phyloP scores from a whole-genome alignment of 2,329 filamentous ascomycete species.

The Cladorrhinum sp. region DNA sequence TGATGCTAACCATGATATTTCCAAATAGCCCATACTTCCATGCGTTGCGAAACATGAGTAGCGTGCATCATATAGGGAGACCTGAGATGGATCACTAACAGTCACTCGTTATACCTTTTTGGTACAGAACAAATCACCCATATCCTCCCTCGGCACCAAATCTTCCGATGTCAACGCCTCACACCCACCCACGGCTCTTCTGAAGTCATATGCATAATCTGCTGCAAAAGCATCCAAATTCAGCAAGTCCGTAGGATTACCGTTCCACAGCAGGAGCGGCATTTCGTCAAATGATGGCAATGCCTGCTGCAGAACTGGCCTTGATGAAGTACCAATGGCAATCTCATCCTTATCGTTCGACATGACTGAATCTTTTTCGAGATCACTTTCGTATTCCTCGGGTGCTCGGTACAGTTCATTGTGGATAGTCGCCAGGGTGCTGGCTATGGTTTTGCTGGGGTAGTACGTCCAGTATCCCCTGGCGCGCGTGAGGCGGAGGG shows the following conservation, averaged over 20 bases:
- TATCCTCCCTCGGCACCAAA: conserved; percentile 21
- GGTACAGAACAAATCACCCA: conserved; percentile 20
- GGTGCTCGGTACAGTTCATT: conserved; percentile 69
- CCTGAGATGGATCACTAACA: not conserved
- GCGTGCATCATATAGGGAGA: not conserved
- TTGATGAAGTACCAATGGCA: conserved; percentile 50
- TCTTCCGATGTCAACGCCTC: conserved; percentile 32
- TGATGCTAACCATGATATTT: not conserved
- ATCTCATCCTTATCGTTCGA: conserved; percentile 32
- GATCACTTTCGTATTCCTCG: conserved; percentile 57
- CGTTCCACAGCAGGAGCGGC: conserved; percentile 64
- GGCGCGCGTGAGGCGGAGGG: conserved; percentile 71
- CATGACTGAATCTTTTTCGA: conserved; percentile 26
- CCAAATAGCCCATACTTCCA: not conserved
- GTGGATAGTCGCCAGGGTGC: conserved; percentile 68
- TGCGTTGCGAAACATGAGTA: not conserved
- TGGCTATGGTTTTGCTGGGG: conserved; percentile 57
- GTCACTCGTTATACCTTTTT: conserved; percentile 7
- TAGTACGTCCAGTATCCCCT: conserved; percentile 79
- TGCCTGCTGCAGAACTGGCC: conserved; percentile 44
- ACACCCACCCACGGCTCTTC: conserved; percentile 66
- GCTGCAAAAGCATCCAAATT: conserved; percentile 44
- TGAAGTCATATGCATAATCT: conserved; percentile 58
- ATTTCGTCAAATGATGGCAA: conserved; percentile 46
- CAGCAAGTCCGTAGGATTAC: conserved; percentile 42